These are phyloP conservation scores for Oehlia diaphana DNA, from an alignment of 192 early-diverging fungal genomes.

Conservation along the genomic window DNA sequence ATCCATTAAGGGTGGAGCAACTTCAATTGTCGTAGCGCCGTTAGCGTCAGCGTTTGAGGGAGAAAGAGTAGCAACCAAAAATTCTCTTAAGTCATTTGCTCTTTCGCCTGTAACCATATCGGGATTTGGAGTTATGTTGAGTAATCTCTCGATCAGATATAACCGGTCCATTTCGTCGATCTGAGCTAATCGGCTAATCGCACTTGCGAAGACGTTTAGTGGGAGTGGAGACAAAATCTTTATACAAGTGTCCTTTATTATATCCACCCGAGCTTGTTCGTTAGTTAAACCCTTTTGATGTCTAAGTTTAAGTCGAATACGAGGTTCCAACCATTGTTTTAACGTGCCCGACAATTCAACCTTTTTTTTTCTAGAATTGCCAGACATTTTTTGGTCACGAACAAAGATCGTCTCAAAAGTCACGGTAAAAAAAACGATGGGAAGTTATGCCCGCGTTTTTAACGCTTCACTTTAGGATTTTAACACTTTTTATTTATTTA, in stretches of 20 bases:
- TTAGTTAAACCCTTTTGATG: not conserved
- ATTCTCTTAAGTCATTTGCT: conserved; percentile 1
- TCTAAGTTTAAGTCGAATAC: conserved; percentile 22
- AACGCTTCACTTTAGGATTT: not conserved
- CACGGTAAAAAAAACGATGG: not conserved
- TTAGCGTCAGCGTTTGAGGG: not conserved
- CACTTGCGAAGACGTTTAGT: conserved; percentile 18
- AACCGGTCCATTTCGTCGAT: conserved; percentile 4
- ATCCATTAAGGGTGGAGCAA: conserved; percentile 5
- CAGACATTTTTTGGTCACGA: not conserved
- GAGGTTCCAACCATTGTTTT: conserved; percentile 20
- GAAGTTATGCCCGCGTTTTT: not conserved
- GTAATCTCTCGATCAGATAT: conserved; percentile 9
- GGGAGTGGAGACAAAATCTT: conserved; percentile 4
- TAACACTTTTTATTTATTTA: not conserved
- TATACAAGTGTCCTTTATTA: conserved; percentile 26
- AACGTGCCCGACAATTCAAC: conserved; percentile 14
- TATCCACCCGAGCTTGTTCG: conserved; percentile 21
- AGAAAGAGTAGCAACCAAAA: not conserved
- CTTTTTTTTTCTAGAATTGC: not conserved
- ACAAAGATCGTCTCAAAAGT: not conserved
- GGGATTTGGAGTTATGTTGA: conserved; percentile 10
- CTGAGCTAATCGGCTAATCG: conserved; percentile 7
- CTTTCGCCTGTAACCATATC: conserved; percentile 3
- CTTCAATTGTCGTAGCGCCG: conserved; percentile 5